Evolutionary conservation across 2,329 filamentous ascomycete genomes (phyloP), one percentile per base, ranked within the genome.

Genomic region (Boeremia exigua): DNA sequence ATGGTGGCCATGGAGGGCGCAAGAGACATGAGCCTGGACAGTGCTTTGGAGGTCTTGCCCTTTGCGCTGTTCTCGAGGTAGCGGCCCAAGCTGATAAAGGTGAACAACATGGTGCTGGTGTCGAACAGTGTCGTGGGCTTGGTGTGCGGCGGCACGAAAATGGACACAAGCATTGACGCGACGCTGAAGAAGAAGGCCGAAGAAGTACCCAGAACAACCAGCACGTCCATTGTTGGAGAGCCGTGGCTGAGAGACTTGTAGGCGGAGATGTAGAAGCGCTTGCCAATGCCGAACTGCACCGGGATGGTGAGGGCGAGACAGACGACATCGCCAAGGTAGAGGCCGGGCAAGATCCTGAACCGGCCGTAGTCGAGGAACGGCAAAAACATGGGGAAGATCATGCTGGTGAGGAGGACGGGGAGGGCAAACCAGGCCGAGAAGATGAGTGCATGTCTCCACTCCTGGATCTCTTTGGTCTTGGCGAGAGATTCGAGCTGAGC

Each of bases 21-120:
- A 43, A 99, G 82, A 14, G 92, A 97, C 95, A 99, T 99, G 30
- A 99, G 85, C 23, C 88, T 86, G 7, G 94, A 98, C 2, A 99
- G 84, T 0, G 95, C 95, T 72, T 91, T 95, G 5, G 93, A 97
- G 0, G 95, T 99, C 77, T 98, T 91, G 0, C 95, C 95, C 79
- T 98, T 99, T 48, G 95, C 95, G 15, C 88, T 82, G 72, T 98
- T 99, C 77, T 99, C 95, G 15, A 99, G 79, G 79, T 90, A 99
- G 32, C 95, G 88, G 4, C 95, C 92, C 2, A 99, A 79, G 1
- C 90, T 92, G 74, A 97, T 92, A 73, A 99, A 98, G 0, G 92
- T 96, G 74, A 99, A 93, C 47, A 99, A 83, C 95, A 98, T 99
- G 19, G 92, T 96, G 77, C 93, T 97, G 1, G 95, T 99, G 71